A percentile compares a stretch with the other conserved stretches of the same genome.
phyloP scores from a whole-genome alignment of 2,329 filamentous ascomycete species.

The Colletotrichum lini region DNA sequence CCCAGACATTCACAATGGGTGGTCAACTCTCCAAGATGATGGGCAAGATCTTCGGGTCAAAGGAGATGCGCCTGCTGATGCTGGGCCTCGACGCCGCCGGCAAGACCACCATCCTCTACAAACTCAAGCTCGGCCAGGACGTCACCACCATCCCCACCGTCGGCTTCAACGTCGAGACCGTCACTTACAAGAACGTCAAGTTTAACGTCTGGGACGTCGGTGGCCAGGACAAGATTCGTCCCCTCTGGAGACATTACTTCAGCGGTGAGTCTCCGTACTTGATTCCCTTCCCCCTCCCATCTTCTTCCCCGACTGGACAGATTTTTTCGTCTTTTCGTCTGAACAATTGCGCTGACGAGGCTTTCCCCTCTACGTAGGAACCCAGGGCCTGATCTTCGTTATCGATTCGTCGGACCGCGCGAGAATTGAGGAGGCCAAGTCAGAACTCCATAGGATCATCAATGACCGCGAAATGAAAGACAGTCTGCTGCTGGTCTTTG shows the following conservation, averaged over 20 bases:
- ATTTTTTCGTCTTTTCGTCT: not conserved
- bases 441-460: slow-evolving; percentile 96
- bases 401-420: slow-evolving; percentile 94
- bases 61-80: slow-evolving; percentile 99
- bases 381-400: slow-evolving; percentile 98
- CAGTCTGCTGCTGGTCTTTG: slow-evolving; percentile 92
- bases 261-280: slow-evolving; percentile 68
- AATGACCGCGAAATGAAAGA: slow-evolving; percentile 99
- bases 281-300: slow-evolving; percentile 26
- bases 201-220: slow-evolving; percentile 99
- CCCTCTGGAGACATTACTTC: slow-evolving; percentile 98
- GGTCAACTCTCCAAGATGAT: slow-evolving; percentile 95
- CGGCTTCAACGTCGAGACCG: slow-evolving; percentile 98
- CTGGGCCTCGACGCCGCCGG: slow-evolving; percentile 96
- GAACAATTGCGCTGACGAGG: slow-evolving; percentile 17
- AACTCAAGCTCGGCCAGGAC: slow-evolving; percentile 97
- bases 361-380: slow-evolving; percentile 69
- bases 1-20: slow-evolving; percentile 77
- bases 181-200: slow-evolving; percentile 99
- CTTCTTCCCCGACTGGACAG: slow-evolving; percentile 3
- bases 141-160: slow-evolving; percentile 99
- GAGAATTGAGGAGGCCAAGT: slow-evolving; percentile 92
- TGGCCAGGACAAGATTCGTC: slow-evolving; percentile 98
- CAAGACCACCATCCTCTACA: slow-evolving; percentile 99
- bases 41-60: slow-evolving; percentile 98